These are phyloP conservation scores for Fusarium sp. DNA, from an alignment of 2,329 filamentous ascomycete species.

Conservation along the genomic window DNA sequence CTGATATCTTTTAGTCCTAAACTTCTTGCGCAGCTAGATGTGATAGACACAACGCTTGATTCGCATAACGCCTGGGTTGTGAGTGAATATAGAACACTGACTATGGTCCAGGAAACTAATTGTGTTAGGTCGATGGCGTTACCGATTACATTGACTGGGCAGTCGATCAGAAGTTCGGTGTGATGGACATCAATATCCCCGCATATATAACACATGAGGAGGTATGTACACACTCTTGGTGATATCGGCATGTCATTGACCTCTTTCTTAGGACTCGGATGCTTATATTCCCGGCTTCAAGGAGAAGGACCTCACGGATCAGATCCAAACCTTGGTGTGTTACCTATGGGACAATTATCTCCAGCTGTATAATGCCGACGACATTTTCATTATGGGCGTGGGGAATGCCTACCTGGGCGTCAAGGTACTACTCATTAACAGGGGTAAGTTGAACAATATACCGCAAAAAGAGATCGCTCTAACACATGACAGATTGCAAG, in stretches of 20 bases:
- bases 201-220: slow-evolving; percentile 77
- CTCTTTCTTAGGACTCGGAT: slow-evolving; percentile 59
- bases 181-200: slow-evolving; percentile 94
- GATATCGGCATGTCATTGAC: slow-evolving; percentile 28
- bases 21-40: slow-evolving; percentile 75
- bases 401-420: slow-evolving; percentile 91
- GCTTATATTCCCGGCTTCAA: slow-evolving; percentile 60
- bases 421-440: slow-evolving; percentile 81
- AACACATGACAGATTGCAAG: slow-evolving; percentile 68
- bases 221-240: slow-evolving; percentile 56
- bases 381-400: slow-evolving; percentile 88
- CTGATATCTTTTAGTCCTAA: slow-evolving; percentile 67
- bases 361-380: slow-evolving; percentile 77
- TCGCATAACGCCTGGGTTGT: slow-evolving; percentile 91
- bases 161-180: slow-evolving; percentile 78
- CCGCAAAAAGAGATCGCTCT: slow-evolving; percentile 9
- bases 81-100: slow-evolving; percentile 55
- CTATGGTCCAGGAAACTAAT: slow-evolving; percentile 20
- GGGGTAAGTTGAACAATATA: slow-evolving; percentile 65
- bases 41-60: slow-evolving; percentile 79
- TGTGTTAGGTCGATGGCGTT: slow-evolving; percentile 79
- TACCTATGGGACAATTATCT: slow-evolving; percentile 99
- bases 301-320: slow-evolving; percentile 66
- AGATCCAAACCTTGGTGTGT: slow-evolving; percentile 79
- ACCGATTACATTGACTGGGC: slow-evolving; percentile 90